These are phyloP conservation scores for Talaromyces proteolyticus DNA, from an alignment of 495 filamentous ascomycete genomes.

Conservation along the genomic window DNA sequence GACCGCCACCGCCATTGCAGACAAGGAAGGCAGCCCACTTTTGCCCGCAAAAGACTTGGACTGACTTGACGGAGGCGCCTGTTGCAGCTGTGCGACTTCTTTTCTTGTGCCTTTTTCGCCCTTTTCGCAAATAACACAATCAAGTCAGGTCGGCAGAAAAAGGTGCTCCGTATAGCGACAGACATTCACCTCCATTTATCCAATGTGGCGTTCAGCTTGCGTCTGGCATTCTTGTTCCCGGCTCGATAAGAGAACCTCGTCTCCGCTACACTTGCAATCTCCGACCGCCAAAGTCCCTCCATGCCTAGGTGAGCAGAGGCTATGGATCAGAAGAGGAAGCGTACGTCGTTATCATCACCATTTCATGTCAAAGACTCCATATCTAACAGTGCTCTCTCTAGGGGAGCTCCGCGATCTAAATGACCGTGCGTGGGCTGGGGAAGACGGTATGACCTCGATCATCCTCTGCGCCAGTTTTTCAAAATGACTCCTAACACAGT, in stretches of 20 bases:
- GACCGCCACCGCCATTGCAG: not conserved
- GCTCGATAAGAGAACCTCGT: not conserved
- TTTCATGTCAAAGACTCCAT: constrained; percentile 10
- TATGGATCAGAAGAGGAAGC: constrained; percentile 85
- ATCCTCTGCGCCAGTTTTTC: not conserved
- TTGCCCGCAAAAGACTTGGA: not conserved
- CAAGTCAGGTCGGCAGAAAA: too few species aligned
- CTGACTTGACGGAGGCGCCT: not conserved
- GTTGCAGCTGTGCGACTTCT: not conserved
- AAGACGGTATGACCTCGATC: constrained; percentile 57
- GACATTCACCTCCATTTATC: constrained; percentile 10
- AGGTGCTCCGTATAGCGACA: not conserved
- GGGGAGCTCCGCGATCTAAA: constrained; percentile 90
- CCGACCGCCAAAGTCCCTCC: not conserved
- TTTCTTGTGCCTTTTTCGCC: constrained; percentile 2
- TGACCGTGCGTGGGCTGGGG: constrained; percentile 78
- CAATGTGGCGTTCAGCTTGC: constrained; percentile 42
- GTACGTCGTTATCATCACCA: constrained; percentile 37
- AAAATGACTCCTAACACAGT: constrained; percentile 12
- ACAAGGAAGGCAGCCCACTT: constrained; percentile 11
- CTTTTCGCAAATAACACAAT: too few species aligned
- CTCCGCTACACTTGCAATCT: not conserved
- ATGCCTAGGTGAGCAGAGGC: constrained; percentile 34
- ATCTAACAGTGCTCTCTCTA: constrained; percentile 26
- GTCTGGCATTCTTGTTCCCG: constrained; percentile 31